Conservation (phyloP, 73 alveolate species). For the Effrenium voratum region DNA sequence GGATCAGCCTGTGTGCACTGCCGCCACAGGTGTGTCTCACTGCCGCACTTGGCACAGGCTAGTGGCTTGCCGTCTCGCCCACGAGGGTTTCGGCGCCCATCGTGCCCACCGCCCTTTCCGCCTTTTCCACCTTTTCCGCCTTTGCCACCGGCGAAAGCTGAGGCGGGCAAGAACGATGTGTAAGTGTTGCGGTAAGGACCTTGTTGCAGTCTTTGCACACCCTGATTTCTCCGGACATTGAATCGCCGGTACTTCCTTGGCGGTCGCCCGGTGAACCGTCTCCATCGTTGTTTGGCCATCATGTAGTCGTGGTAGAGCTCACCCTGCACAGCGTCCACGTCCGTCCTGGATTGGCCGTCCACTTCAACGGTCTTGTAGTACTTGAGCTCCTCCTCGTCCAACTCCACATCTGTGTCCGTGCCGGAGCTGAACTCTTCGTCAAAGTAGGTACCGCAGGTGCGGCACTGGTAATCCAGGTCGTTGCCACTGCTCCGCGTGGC, state of each 20-base stretch:
- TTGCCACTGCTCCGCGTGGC: neutral
- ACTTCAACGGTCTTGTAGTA: neutral
- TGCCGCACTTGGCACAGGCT: conserved; percentile 17
- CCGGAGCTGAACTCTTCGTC: conserved; percentile 46
- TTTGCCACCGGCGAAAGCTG: conserved; percentile 46
- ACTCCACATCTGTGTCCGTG: neutral
- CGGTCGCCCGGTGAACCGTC: conserved; percentile 33
- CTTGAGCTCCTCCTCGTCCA: neutral
- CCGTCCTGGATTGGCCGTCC: neutral
- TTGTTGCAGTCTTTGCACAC: neutral
- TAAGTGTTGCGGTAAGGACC: neutral
- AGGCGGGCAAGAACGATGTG: conserved; percentile 40
- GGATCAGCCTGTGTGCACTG: neutral
- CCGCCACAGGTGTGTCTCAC: neutral
- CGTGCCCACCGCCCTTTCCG: neutral
- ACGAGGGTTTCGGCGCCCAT: neutral
- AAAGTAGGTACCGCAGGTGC: conserved; percentile 12
- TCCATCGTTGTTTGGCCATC: conserved; percentile 22
- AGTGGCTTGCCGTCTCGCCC: conserved; percentile 6
- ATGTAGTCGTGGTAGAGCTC: conserved; percentile 11
- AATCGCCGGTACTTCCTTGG: conserved; percentile 8
- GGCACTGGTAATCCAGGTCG: neutral
- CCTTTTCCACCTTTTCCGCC: neutral
- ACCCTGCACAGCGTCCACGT: neutral
- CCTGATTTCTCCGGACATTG: neutral